Conservation (phyloP, 441 rosid species). For the Gossypium gossypioides region DNA sequence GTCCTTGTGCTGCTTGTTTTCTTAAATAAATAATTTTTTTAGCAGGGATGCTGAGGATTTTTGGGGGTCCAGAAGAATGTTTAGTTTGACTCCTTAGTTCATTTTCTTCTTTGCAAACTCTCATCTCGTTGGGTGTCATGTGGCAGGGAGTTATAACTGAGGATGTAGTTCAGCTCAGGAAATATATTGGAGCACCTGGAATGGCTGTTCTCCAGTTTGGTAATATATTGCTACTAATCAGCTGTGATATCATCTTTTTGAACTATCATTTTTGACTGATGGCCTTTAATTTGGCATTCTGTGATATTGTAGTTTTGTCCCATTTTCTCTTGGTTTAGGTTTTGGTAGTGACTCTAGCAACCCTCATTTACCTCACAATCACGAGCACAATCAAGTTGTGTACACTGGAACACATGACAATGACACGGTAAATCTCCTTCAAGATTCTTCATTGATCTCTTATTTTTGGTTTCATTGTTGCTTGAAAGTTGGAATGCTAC, state of each 20-base stretch:
- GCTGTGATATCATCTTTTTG: background rate
- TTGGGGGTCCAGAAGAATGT: background rate
- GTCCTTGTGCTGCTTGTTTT: background rate
- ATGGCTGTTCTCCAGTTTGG: slow-evolving; percentile 99
- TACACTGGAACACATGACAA: slow-evolving; percentile 97
- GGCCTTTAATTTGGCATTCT: slow-evolving; percentile 5
- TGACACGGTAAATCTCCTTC: slow-evolving; percentile 54
- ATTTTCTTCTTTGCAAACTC: background rate
- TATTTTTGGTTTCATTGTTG: background rate
- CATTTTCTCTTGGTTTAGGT: slow-evolving; percentile 33
- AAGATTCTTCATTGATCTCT: slow-evolving; percentile 4
- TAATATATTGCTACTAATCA: slow-evolving; percentile 23
- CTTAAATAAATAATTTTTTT: background rate
- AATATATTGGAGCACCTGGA: slow-evolving; percentile 83
- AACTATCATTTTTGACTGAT: background rate
- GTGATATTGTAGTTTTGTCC: background rate
- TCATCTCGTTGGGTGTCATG: background rate
- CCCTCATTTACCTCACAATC: slow-evolving; percentile 94
- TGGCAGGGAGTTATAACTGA: slow-evolving; percentile 86
- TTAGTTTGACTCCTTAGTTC: background rate
- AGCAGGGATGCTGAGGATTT: background rate
- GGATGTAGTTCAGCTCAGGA: slow-evolving; percentile 81
- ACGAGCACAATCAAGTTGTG: slow-evolving; percentile 79
- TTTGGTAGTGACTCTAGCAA: slow-evolving; percentile 75
- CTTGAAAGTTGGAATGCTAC: background rate